Conservation (phyloP, 495 filamentous ascomycete genomes). For the Immersiella caudata region DNA sequence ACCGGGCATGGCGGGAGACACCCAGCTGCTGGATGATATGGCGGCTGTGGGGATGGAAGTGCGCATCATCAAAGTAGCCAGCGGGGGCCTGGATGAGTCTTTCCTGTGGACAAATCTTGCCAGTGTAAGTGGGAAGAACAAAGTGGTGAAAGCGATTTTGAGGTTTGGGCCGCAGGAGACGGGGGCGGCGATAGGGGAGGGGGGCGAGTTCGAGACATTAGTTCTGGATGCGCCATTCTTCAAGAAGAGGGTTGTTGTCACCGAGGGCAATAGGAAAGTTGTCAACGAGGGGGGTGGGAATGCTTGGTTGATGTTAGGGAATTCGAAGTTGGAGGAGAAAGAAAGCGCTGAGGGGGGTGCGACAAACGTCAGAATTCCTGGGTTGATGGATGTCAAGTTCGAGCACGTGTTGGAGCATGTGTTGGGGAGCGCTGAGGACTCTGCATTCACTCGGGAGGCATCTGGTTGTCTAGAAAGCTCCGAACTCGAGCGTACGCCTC, state of each 20-base stretch:
- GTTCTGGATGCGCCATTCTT: constrained; percentile 86
- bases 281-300: constrained; percentile 71
- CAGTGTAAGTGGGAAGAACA: constrained; percentile 51
- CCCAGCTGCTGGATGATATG: constrained; percentile 79
- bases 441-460: background rate
- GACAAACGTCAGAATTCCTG: constrained; percentile 46
- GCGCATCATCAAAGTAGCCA: constrained; percentile 91
- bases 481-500: background rate
- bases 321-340: constrained; percentile 61
- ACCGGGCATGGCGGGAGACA: constrained; percentile 40
- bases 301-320: constrained; percentile 61
- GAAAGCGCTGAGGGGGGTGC: background rate
- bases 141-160: constrained; percentile 63
- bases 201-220: constrained; percentile 95
- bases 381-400: constrained; percentile 53
- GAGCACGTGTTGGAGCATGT: constrained; percentile 29
- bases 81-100: constrained; percentile 78
- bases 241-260: constrained; percentile 69
- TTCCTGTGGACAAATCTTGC: constrained; percentile 84
- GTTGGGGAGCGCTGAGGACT: background rate
- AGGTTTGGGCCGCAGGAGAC: constrained; percentile 66
- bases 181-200: constrained; percentile 83
- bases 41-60: constrained; percentile 72
- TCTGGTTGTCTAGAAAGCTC: background rate
- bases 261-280: constrained; percentile 53